Evolutionary conservation across 2,329 filamentous ascomycete species (phyloP).

Genomic region (Aspergillus pseudonomiae): DNA sequence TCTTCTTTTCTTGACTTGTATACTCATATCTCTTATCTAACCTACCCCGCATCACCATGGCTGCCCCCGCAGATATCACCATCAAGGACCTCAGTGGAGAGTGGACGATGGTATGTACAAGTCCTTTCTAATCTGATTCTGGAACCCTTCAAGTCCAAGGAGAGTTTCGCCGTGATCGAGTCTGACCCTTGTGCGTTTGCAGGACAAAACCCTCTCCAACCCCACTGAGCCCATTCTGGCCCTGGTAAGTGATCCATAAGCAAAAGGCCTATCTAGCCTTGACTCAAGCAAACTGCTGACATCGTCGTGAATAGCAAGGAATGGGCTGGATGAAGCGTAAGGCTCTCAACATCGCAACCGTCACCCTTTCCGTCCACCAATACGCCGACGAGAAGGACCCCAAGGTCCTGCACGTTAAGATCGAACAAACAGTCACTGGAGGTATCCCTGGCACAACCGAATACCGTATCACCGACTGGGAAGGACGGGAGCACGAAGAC

Average conservation of each 20-base stretch:
- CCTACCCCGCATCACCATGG: conserved; percentile 58
- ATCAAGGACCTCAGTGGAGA: conserved; percentile 69
- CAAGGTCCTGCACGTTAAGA: conserved; percentile 64
- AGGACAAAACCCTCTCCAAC: conserved; percentile 79
- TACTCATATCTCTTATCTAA: conserved; percentile 1
- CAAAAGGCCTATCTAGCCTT: background rate
- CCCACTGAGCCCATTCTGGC: conserved; percentile 68
- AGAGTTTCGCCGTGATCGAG: background rate
- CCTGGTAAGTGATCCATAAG: conserved; percentile 48
- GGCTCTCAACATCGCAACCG: conserved; percentile 67
- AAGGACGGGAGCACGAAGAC: conserved; percentile 69
- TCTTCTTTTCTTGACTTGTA: background rate
- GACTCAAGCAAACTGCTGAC: conserved; percentile 13
- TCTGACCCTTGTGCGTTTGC: background rate
- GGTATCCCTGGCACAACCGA: conserved; percentile 70
- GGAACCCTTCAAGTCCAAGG: too few relatives aligned
- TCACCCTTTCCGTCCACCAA: conserved; percentile 67
- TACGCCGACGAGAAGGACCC: conserved; percentile 49
- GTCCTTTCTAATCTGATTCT: background rate
- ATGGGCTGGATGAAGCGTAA: conserved; percentile 73
- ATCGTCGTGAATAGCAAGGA: conserved; percentile 56
- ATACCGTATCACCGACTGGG: conserved; percentile 59
- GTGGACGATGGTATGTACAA: conserved; percentile 67
- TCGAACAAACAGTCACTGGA: conserved; percentile 72
- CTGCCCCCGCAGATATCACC: conserved; percentile 68